Evolutionary conservation across 2,329 filamentous ascomycete species (phyloP), one percentile per base, ranked within the genome.

Genomic region (Ceratocystis diversiconidia): DNA sequence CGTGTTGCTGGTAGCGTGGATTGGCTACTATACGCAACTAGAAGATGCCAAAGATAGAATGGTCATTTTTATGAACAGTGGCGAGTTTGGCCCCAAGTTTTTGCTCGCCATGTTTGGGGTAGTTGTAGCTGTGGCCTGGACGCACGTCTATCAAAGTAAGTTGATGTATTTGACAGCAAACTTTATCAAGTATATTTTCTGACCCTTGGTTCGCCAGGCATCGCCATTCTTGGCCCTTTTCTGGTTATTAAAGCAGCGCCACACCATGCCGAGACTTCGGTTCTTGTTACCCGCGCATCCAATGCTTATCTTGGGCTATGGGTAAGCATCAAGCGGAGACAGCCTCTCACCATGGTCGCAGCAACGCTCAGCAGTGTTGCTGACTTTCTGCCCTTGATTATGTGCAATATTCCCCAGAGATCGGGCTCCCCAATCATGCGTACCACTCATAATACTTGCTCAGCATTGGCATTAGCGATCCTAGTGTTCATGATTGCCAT

Each of bases 201-300:
- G 32, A 65, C 28, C 10, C 17, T 5, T 52, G 17, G 19, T 2
- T 36, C 22, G 22, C 32, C 28, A 64, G 65, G 59, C 50, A 61
- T 71, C 46, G 70, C 71, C 2, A 67, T 65, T 17, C 64, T 66
- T 36, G 64, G 64, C 50, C 71, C 72, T 8, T 72, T 69, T 63
- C 46, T 68, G 5, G 68, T 67, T 5, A 70, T 73, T 28, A 61
- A 61, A 3, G 50, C 67, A 5, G 66, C 63, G 7, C 69, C 64
- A 5, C 67, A 64, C 46, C 30, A 36, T 2, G 64, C 67, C 1
- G 41, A 50, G 36, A 63, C 36, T 2, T 68, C 61, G 3, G 64
- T 68, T 8, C 44, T 68, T 6, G n/a, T 64, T 8, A 66, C 43
- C 15, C 61, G 64, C n/a, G 36, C 64, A n/a, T 61, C 64, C 10